phyloP scores from a whole-genome alignment of 805 yeast species.

The Wilhelminamyces savonicus region DNA sequence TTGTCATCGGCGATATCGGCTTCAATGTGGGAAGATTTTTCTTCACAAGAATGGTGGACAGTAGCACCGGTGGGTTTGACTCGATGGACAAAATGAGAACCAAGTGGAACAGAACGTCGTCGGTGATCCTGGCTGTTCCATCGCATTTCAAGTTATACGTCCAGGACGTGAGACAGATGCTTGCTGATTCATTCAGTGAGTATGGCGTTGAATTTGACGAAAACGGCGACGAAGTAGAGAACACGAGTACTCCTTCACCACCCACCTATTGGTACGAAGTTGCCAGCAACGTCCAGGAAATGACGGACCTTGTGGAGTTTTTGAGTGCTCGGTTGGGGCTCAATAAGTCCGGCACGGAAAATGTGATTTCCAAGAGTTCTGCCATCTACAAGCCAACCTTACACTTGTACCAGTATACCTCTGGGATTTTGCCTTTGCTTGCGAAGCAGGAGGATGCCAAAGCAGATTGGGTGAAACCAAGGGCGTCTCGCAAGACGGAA shows the following conservation, averaged over 20 bases:
- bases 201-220: constrained; percentile 32
- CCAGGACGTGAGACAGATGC: constrained; percentile 31
- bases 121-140: constrained; percentile 8
- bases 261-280: constrained; percentile 28
- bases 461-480: constrained; percentile 1
- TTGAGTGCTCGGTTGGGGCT: constrained; percentile 17
- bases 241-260: too few species aligned
- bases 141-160: constrained; percentile 35
- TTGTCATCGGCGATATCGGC: constrained; percentile 34
- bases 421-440: constrained; percentile 20
- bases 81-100: constrained; percentile 28
- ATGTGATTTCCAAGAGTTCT: constrained; percentile 10
- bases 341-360: constrained; percentile 1
- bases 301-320: constrained; percentile 19
- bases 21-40: constrained; percentile 34
- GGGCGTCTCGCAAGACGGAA: constrained; percentile 12
- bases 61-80: constrained; percentile 28
- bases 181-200: constrained; percentile 17
- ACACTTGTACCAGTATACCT: constrained; percentile 23
- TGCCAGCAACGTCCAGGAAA: constrained; percentile 24
- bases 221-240: constrained; percentile 4
- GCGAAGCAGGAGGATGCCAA: constrained; percentile 14
- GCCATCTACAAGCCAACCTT: constrained; percentile 20
- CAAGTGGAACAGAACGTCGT: constrained; percentile 10
- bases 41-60: constrained; percentile 30